Conservation (phyloP, 768 basidiomycete species). For the Russula ochroleuca region DNA sequence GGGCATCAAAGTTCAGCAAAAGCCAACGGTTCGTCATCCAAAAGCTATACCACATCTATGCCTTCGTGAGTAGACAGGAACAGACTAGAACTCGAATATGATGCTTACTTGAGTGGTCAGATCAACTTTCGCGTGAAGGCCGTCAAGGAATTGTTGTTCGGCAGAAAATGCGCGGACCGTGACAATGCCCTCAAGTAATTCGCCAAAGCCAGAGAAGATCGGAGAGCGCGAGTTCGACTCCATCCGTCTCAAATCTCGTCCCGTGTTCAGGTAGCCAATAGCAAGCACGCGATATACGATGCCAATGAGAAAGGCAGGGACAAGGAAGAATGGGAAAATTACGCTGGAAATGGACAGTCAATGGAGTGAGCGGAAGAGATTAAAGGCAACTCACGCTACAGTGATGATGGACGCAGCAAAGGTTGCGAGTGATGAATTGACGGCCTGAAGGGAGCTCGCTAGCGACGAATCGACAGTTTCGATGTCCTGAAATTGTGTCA, state of each 20-base stretch:
- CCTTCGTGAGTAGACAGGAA: not conserved
- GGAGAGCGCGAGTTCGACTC: slow-evolving; percentile 85
- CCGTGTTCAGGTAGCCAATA: slow-evolving; percentile 71
- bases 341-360: slow-evolving; percentile 37
- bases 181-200: slow-evolving; percentile 84
- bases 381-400: slow-evolving; percentile 47
- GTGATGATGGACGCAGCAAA: slow-evolving; percentile 74
- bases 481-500: slow-evolving; percentile 50
- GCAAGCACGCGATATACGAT: slow-evolving; percentile 66
- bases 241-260: slow-evolving; percentile 82
- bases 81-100: not conserved
- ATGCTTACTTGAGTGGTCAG: slow-evolving; percentile 62
- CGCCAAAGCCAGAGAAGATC: slow-evolving; percentile 78
- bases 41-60: slow-evolving; percentile 76
- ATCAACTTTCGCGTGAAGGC: slow-evolving; percentile 69
- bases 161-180: slow-evolving; percentile 89
- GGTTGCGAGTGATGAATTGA: slow-evolving; percentile 72
- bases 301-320: slow-evolving; percentile 73
- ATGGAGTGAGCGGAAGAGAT: slow-evolving; percentile 27
- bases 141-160: slow-evolving; percentile 71
- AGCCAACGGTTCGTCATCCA: slow-evolving; percentile 93
- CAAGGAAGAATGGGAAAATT: slow-evolving; percentile 77
- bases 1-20: slow-evolving; percentile 72
- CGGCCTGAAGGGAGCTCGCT: slow-evolving; percentile 62
- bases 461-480: slow-evolving; percentile 81